A percentile compares a stretch with the other conserved stretches of the same genome.
Evolutionary conservation across 2,329 filamentous ascomycete species (phyloP).

Genomic region (Fusarium incarnatum): DNA sequence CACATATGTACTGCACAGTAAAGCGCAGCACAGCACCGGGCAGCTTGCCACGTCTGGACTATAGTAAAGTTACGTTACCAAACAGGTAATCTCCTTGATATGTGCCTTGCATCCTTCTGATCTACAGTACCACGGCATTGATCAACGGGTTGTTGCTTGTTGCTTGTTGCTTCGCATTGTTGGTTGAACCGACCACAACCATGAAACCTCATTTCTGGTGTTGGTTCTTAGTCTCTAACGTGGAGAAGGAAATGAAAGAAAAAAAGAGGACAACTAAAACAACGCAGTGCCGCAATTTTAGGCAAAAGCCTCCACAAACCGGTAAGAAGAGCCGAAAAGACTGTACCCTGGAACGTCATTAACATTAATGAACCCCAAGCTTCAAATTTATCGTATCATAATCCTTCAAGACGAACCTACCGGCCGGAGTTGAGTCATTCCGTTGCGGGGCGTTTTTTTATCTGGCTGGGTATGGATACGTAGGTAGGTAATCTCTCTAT

Average conservation of each 20-base stretch:
- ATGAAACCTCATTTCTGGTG: conserved; percentile 4
- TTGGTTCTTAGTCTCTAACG: conserved; percentile 19
- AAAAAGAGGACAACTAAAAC: conserved; percentile 1
- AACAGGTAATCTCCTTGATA: background rate
- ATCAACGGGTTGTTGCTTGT: background rate
- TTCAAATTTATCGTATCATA: conserved; percentile 10
- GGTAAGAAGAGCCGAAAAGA: conserved; percentile 9
- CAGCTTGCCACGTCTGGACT: conserved; percentile 19
- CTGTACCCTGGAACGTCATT: conserved; percentile 15
- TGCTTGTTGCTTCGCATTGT: background rate
- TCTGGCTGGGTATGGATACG: background rate
- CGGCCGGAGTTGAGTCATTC: conserved; percentile 26
- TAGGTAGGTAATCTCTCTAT: background rate
- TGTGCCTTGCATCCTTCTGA: conserved; percentile 36
- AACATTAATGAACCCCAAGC: conserved; percentile 8
- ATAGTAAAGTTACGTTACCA: background rate
- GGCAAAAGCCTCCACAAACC: conserved; percentile 43
- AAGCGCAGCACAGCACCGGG: background rate
- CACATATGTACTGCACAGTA: background rate
- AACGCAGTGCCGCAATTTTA: conserved; percentile 33
- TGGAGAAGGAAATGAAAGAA: conserved; percentile 6
- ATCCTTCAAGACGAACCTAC: background rate
- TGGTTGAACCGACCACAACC: background rate
- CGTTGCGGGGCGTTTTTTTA: conserved; percentile 16
- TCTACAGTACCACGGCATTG: conserved; percentile 12